Percentiles rank a stretch among this genome's conserved stretches.
Evolutionary conservation across 495 filamentous ascomycete species (phyloP).

Genomic region (Melanomma pulvis-pyrius): DNA sequence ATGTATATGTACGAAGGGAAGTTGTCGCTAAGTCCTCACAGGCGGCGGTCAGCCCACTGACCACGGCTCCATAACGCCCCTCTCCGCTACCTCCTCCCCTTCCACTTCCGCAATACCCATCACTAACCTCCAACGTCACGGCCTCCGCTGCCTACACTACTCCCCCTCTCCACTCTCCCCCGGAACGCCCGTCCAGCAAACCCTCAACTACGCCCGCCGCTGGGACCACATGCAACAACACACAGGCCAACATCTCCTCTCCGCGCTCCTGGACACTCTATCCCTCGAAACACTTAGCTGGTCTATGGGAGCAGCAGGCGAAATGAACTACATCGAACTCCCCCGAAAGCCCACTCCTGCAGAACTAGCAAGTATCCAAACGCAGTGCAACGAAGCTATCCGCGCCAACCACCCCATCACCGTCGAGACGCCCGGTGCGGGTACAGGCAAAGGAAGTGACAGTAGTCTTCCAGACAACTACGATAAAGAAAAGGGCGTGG

Average conservation of each 20-base stretch:
- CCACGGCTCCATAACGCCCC: constrained; percentile 27
- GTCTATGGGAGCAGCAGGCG: constrained; percentile 25
- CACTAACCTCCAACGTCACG: constrained; percentile 22
- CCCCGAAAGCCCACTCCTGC: constrained; percentile 12
- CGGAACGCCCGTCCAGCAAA: constrained; percentile 14
- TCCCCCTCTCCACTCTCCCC: constrained; percentile 17
- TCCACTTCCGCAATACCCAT: constrained; percentile 4
- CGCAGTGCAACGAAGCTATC: constrained; percentile 17
- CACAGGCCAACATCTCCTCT: constrained; percentile 33
- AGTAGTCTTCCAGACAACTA: constrained; percentile 25
- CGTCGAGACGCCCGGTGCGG: constrained; percentile 16
- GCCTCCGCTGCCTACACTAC: constrained; percentile 20
- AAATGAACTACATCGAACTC: constrained; percentile 29
- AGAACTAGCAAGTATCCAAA: constrained; percentile 11
- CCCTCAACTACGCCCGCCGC: constrained; percentile 27
- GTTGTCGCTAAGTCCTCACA: neutral
- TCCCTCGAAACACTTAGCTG: constrained; percentile 24
- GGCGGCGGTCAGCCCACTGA: constrained; percentile 22
- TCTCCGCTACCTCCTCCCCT: neutral
- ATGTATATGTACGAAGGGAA: neutral
- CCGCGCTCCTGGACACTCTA: constrained; percentile 21
- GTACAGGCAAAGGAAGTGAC: neutral
- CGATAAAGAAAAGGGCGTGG: constrained; percentile 24
- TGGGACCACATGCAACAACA: constrained; percentile 37
- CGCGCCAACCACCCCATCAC: constrained; percentile 22